These are phyloP conservation scores for Penicillium cosmopolitanum DNA, from an alignment of 495 filamentous ascomycete genomes.

Conservation along the genomic window DNA sequence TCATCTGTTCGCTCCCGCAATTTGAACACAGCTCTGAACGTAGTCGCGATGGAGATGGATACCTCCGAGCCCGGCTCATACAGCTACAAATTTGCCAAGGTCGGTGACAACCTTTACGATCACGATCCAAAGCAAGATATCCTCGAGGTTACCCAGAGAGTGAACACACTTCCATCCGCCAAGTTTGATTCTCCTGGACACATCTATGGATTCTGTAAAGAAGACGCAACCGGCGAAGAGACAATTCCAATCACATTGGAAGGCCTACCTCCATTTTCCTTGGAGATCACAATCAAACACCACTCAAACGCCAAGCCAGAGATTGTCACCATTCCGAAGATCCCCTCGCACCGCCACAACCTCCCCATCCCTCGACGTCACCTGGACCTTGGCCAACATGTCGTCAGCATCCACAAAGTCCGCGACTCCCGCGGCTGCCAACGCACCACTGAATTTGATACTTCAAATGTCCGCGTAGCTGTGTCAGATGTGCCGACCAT, in stretches of 20 bases:
- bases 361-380: constrained; percentile 81
- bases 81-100: constrained; percentile 79
- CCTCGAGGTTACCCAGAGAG: constrained; percentile 76
- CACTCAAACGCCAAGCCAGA: constrained; percentile 79
- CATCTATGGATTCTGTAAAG: constrained; percentile 91
- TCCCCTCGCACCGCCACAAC: constrained; percentile 72
- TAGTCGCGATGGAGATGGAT: constrained; percentile 78
- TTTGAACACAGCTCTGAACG: constrained; percentile 70
- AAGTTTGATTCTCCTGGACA: constrained; percentile 85
- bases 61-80: constrained; percentile 79
- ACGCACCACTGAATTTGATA: constrained; percentile 65
- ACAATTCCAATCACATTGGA: constrained; percentile 81
- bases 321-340: constrained; percentile 73
- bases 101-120: constrained; percentile 84
- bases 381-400: constrained; percentile 81
- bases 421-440: constrained; percentile 85
- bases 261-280: constrained; percentile 83
- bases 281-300: constrained; percentile 92
- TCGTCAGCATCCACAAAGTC: constrained; percentile 84
- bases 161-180: constrained; percentile 79
- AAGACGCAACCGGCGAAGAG: constrained; percentile 78
- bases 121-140: constrained; percentile 62
- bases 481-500: constrained; percentile 93
- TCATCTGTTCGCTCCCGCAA: constrained; percentile 63
- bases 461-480: constrained; percentile 77